phyloP scores from a whole-genome alignment of 331 rosid genomes.

The Dryas integrifolia region DNA sequence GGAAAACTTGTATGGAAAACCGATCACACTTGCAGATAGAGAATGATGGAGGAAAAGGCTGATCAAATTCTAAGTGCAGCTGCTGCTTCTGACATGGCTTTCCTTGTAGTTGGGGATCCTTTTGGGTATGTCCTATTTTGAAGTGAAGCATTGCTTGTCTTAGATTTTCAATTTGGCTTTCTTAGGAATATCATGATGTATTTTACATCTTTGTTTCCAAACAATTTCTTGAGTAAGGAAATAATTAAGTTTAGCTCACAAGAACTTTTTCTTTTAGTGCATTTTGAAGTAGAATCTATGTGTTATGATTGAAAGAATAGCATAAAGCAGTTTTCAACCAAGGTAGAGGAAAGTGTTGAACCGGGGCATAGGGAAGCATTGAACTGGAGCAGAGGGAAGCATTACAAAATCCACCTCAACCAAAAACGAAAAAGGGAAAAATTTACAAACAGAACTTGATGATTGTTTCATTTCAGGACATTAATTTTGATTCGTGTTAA shows the following conservation, averaged over 20 bases:
- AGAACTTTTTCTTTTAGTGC: not conserved
- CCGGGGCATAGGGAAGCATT: too few species aligned
- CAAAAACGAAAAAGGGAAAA: too few species aligned
- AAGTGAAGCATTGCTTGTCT: too few species aligned
- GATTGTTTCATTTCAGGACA: too few species aligned
- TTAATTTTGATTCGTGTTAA: too few species aligned
- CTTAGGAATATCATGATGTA: too few species aligned
- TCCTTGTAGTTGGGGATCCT: slow-evolving; percentile 90
- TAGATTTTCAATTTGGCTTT: too few species aligned
- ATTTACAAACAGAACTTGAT: too few species aligned
- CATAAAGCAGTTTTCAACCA: too few species aligned
- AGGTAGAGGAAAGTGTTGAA: too few species aligned
- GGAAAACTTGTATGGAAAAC: slow-evolving; percentile 73
- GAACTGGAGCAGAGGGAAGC: too few species aligned
- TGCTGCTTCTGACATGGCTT: slow-evolving; percentile 58
- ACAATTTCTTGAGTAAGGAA: not conserved
- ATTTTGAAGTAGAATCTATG: not conserved
- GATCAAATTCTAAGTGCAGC: slow-evolving; percentile 63
- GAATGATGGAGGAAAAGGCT: slow-evolving; percentile 89
- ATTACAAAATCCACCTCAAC: too few species aligned
- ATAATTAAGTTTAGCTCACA: not conserved
- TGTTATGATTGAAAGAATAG: not conserved
- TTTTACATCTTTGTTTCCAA: not conserved
- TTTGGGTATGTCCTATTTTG: slow-evolving; percentile 54
- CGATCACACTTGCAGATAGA: slow-evolving; percentile 72